phyloP scores from a whole-genome alignment of 129 eudicot genomes.

The Smallanthus sonchifolius region DNA sequence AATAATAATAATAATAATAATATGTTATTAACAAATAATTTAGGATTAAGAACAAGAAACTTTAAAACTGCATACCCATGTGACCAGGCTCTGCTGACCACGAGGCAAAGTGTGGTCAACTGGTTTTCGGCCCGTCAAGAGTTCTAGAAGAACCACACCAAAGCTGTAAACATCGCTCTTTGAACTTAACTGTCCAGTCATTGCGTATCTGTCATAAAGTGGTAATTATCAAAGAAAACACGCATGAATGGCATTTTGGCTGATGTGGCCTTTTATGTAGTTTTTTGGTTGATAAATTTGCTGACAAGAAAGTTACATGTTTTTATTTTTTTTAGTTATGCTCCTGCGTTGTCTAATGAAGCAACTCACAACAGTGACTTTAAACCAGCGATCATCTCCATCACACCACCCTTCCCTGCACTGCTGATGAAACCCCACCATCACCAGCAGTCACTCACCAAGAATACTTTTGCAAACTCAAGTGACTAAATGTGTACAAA shows the following conservation, averaged over 20 bases:
- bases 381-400: background rate
- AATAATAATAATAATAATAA: background rate
- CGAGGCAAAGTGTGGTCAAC: conserved; percentile 96
- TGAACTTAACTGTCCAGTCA: conserved; percentile 88
- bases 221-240: background rate
- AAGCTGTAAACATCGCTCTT: conserved; percentile 92
- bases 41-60: background rate
- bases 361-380: background rate
- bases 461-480: background rate
- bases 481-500: background rate
- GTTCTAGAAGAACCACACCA: conserved; percentile 87
- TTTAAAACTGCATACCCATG: conserved; percentile 53
- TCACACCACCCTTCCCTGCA: too few relatives aligned
- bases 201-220: conserved; percentile 61
- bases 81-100: conserved; percentile 92
- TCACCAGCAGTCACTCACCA: background rate
- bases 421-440: background rate
- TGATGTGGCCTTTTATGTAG: background rate
- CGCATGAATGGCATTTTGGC: background rate
- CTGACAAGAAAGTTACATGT: background rate
- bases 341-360: background rate
- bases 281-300: background rate
- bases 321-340: too few relatives aligned
- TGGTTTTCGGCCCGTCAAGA: conserved; percentile 86
- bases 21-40: background rate